These are phyloP conservation scores for Apiospora marii DNA, from an alignment of 2,329 filamentous ascomycete genomes.

Conservation along the genomic window DNA sequence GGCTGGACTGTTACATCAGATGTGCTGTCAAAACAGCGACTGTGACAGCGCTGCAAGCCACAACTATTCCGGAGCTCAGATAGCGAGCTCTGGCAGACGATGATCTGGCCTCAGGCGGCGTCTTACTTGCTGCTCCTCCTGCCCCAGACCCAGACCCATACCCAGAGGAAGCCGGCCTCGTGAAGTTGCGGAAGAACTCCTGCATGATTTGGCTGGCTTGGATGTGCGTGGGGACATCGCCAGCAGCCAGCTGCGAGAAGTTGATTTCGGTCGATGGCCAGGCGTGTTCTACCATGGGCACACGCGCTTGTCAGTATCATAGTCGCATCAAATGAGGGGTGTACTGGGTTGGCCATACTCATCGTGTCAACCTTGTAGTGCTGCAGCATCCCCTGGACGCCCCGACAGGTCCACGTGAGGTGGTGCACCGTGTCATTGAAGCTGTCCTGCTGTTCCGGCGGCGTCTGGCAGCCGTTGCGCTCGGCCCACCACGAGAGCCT, in stretches of 20 bases:
- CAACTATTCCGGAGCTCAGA: neutral
- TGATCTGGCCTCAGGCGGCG: neutral
- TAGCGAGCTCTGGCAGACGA: neutral
- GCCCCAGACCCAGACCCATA: no score
- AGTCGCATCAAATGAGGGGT: neutral
- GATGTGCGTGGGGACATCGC: conserved; percentile 50
- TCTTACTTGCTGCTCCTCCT: neutral
- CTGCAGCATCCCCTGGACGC: conserved; percentile 45
- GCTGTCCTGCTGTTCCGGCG: conserved; percentile 42
- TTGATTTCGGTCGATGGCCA: conserved; percentile 56
- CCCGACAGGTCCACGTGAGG: conserved; percentile 50
- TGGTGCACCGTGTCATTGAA: conserved; percentile 52
- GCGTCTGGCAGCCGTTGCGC: conserved; percentile 47
- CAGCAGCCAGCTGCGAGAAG: conserved; percentile 50
- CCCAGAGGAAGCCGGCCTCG: conserved; percentile 30
- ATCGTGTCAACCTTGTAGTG: conserved; percentile 54
- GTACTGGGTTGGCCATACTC: conserved; percentile 39
- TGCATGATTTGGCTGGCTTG: conserved; percentile 53
- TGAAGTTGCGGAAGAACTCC: conserved; percentile 52
- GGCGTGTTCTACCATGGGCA: conserved; percentile 45
- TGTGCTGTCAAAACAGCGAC: neutral
- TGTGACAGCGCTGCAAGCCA: neutral
- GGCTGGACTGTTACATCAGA: neutral
- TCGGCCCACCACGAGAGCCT: conserved; percentile 49
- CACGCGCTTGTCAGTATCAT: conserved; percentile 3